A percentile compares a stretch with the other conserved stretches of the same genome.
Evolutionary conservation across 345 rosid species (phyloP).

Genomic region (Conringia planisiliqua): DNA sequence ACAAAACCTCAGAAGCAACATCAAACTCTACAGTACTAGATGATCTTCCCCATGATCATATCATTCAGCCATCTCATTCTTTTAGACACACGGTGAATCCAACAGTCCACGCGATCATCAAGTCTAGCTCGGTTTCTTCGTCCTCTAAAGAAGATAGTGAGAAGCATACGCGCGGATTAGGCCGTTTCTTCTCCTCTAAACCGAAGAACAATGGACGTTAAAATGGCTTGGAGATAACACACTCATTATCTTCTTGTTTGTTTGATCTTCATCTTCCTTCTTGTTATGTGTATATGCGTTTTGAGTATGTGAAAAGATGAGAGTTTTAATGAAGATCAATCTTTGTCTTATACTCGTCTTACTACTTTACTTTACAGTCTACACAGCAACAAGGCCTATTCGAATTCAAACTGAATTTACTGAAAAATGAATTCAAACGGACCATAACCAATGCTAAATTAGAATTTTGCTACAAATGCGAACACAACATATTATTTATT

Average conservation of each 20-base stretch:
- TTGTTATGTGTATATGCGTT: conserved; percentile 9
- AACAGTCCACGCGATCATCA: conserved; percentile 40
- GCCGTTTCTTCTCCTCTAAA: conserved; percentile 52
- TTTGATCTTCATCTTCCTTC: neutral
- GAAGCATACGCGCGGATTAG: conserved; percentile 41
- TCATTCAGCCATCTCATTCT: conserved; percentile 33
- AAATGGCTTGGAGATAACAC: conserved; percentile 14
- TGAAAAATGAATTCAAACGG: neutral
- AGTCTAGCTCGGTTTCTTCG: conserved; percentile 47
- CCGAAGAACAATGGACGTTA: conserved; percentile 38
- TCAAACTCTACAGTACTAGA: conserved; percentile 3
- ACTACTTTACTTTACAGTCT: neutral
- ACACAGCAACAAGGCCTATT: neutral
- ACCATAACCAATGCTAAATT: neutral
- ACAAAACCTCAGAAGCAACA: conserved; percentile 25
- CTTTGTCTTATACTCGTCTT: neutral
- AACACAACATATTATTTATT: neutral
- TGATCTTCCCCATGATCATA: conserved; percentile 21
- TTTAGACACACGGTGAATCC: conserved; percentile 22
- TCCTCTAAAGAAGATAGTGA: conserved; percentile 37
- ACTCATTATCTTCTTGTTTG: conserved; percentile 24
- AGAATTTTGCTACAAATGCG: neutral
- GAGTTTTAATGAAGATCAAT: conserved; percentile 1
- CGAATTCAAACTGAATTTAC: neutral
- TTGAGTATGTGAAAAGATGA: conserved; percentile 22